Percentiles rank a stretch among this genome's conserved stretches.
Conservation (phyloP, 441 rosid genomes). For the Corymbia citriodora region DNA sequence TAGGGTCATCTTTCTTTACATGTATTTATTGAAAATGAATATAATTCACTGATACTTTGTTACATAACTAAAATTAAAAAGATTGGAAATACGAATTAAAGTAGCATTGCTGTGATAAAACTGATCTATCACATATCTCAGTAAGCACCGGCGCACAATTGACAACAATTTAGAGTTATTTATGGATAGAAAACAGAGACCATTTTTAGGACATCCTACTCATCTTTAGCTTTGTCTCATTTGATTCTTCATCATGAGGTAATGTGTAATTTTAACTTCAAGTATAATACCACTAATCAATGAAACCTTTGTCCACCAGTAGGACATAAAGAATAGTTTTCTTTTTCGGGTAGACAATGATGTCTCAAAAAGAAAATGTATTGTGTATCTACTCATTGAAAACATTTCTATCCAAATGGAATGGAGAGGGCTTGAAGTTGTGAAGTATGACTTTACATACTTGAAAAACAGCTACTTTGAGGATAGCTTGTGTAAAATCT, state of each 20-base stretch:
- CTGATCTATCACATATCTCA: background rate
- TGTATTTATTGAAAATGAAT: background rate
- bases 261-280: background rate
- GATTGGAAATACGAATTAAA: background rate
- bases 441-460: no score
- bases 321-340: background rate
- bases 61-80: background rate
- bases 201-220: background rate
- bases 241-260: background rate
- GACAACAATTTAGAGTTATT: background rate
- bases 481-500: no score
- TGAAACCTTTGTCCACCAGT: background rate
- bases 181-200: background rate
- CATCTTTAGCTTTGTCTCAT: background rate
- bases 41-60: background rate
- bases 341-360: background rate
- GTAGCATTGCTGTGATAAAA: background rate
- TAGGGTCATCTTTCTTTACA: background rate
- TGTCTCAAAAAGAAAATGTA: background rate
- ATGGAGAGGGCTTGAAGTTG: no score
- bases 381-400: background rate
- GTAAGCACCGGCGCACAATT: background rate
- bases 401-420: background rate
- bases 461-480: no score
- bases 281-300: background rate